These are phyloP conservation scores for Discostella stelligera DNA, from an alignment of 352 stramenopile species.

Conservation along the genomic window DNA sequence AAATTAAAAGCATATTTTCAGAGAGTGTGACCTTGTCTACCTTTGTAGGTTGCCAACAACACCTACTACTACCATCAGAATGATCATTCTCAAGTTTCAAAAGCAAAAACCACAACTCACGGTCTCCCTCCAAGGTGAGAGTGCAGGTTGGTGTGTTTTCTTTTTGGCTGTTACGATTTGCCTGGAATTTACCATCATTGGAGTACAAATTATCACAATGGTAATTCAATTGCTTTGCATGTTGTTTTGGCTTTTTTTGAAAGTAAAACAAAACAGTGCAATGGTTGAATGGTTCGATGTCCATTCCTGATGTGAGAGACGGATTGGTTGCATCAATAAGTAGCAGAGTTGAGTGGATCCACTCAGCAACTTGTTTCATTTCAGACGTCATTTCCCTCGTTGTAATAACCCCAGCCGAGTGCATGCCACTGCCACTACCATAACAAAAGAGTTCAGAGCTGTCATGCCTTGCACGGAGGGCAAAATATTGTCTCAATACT, in stretches of 20 bases:
- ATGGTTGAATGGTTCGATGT: conserved; percentile 17
- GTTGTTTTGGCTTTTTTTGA: background rate
- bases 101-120: no score
- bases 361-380: conserved; percentile 7
- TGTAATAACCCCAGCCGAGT: background rate
- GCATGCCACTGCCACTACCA: conserved; percentile 5
- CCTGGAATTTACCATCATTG: background rate
- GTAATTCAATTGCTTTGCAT: conserved; percentile 2
- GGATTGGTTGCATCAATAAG: background rate
- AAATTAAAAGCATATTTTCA: no score
- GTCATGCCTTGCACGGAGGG: background rate
- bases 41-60: no score
- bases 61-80: no score
- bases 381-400: conserved; percentile 16
- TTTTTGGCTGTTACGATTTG: conserved; percentile 9
- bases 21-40: no score
- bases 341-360: background rate
- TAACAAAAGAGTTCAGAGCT: conserved; percentile 8
- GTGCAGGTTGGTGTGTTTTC: conserved; percentile 13
- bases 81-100: no score
- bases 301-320: background rate
- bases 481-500: conserved; percentile 18
- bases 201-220: conserved; percentile 25
- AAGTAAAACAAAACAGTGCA: conserved; percentile 23
- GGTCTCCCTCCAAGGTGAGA: background rate